Evolutionary conservation across 176 grass and related monocot genomes (phyloP), one percentile per base, ranked within the genome.

Genomic region (Panicum miliaceum): DNA sequence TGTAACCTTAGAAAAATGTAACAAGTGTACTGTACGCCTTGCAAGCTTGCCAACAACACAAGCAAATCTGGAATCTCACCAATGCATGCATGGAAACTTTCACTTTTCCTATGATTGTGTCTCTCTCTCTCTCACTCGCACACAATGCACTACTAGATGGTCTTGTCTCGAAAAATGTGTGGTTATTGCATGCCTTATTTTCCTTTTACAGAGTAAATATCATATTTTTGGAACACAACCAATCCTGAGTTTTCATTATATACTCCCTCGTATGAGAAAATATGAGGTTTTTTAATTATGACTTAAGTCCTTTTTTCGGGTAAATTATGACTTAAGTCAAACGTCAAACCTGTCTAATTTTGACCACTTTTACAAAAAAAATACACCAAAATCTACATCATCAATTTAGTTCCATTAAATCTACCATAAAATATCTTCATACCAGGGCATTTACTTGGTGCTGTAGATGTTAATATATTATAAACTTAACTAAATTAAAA

Each of bases 41-140:
- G 38, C 64, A 71, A 79, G 40, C 26, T 86, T 86, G 84, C 84
- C 76, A 53, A 72, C 76, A 73, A 86, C 84, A 79, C 84, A 86
- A 86, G 84, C 71, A 36, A 84, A 68, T 58, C 71, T 51, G 72
- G 42, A 86, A 45, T 84, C 57, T 74, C 80, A 74, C 59, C 71
- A 46, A 72, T 16, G 54, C 27, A 84, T 45, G 58, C 48, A 18
- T 64, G 5, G 43, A 76, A 84, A 60, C 54, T 52, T 16, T 63
- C 32, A 71, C 73, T 82, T 52, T 61, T 38, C 40, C 53, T 52
- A 82, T 71, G 80, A 43, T 42, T 77, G 36, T 51, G 9, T 46
- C 40, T 41, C 40, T 86, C 60, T 77, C 61, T 27, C 29, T 75
- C 47, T 48, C 9, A 13, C 19, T 2, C 68, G 65, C 43, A 12